Base-by-base conservation (phyloP, 345 rosid genomes). In the Rhodamnia rubescens region DNA sequence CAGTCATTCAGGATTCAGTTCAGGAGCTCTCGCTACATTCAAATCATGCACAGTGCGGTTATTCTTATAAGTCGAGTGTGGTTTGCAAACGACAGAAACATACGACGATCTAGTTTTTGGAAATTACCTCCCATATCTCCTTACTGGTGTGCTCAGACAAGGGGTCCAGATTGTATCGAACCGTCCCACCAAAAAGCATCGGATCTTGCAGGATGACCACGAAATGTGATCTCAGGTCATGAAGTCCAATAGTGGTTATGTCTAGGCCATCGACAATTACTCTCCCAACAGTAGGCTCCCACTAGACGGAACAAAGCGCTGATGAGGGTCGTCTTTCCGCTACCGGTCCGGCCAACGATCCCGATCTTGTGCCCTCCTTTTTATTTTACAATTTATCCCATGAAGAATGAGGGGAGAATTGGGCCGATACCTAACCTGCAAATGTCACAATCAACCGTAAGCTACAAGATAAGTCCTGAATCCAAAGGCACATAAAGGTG, bases 141-240 rank as follows among this genome's bases (percentile, higher is more conserved):
- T 85, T 64, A 54, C 92, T 92, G 0, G 88, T 88, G 56, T 90
- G 82, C 42, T 89, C 42, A 0, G 83, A 82, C 42, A 89, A 83
- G 20, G 97, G 95, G 89, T 94, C 97, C 74, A 93, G 86, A 83
- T 94, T 94, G 89, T 89, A 92, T 88, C 95, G 91, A 22, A 91
- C 92, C n/a, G 93, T 88, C n/a, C 95, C 94, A 3, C 88, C 87
- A 69, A 92, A 93, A 84, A 94, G 93, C 20, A 94, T 93, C 12
- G 97, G 95, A 53, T 94, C 97, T 84, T 94, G 97, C 36, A 95
- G 97, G 82, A 93, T 94, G 85, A 94, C 87, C 58, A 92, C 92
- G 7, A 93, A 83, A 22, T 87, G 88, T 22, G 94, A 91, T 84
- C 95, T 89, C 32, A 94, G 87, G 85, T 94, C 95, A 53, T 91